These are phyloP conservation scores for Sapria himalayana DNA, from an alignment of 345 rosid species.

Conservation along the genomic window DNA sequence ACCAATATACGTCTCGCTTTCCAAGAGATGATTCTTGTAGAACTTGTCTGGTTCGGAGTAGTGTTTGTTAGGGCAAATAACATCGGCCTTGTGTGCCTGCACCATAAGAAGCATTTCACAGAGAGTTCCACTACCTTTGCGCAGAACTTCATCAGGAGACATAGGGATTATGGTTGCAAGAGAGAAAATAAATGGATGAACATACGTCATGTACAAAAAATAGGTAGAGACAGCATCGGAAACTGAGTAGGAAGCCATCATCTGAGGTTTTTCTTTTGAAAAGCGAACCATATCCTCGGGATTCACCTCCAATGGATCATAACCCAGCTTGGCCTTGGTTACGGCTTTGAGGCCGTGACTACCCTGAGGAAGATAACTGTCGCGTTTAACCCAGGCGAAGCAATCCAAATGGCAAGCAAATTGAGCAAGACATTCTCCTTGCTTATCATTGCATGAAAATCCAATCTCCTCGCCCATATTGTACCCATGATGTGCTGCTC, in stretches of 20 bases:
- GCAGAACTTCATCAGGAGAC: conserved; percentile 97
- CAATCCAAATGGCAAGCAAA: conserved; percentile 94
- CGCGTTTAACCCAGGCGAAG: conserved; percentile 99
- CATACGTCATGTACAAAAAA: conserved; percentile 90
- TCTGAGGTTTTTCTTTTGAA: conserved; percentile 93
- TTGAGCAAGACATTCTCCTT: conserved; percentile 90
- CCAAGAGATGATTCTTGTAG: conserved; percentile 60
- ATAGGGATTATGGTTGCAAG: conserved; percentile 93
- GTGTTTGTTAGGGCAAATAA: conserved; percentile 92
- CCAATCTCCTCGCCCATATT: conserved; percentile 89
- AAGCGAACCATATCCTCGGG: conserved; percentile 98
- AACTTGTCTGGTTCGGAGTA: conserved; percentile 83
- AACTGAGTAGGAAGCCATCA: conserved; percentile 97
- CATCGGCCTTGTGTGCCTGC: conserved; percentile 85
- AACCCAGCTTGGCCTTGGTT: conserved; percentile 87
- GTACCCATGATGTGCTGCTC: conserved; percentile 79
- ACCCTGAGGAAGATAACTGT: conserved; percentile 97
- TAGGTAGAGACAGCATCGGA: conserved; percentile 97
- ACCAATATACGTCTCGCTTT: conserved; percentile 94
- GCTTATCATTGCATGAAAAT: conserved; percentile 66
- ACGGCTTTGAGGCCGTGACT: conserved; percentile 98
- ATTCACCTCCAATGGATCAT: conserved; percentile 91
- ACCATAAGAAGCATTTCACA: conserved; percentile 99
- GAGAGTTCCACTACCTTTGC: conserved; percentile 97
- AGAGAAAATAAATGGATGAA: conserved; percentile 92